Base-by-base conservation (phyloP, 371 early-diverging fungal species). In the Apophysomyces variabilis region DNA sequence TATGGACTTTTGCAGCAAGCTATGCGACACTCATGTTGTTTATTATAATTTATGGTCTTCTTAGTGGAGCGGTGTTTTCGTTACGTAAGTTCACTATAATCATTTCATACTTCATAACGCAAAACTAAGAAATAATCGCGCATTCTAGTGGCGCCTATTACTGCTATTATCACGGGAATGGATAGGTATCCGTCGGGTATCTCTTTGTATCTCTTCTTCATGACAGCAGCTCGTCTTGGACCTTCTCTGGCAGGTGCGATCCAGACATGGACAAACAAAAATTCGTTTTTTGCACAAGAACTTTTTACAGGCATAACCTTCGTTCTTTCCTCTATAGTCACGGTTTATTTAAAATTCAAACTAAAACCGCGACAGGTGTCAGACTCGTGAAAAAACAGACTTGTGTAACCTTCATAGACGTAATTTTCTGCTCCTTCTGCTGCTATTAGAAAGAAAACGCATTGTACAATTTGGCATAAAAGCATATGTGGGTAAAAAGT, bases 1-100 rank as follows among this genome's bases (percentile, higher is more conserved):
- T 90, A 13, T 92, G 92, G 92, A 71, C 87, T 37, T 68, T 90
- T 71, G 74, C 86, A 21, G 64, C 75, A 57, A 62, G 73, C 11
- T 82, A 82, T 50, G 70, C 74, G 0, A 72, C 79, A 3, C 68
- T 87, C 21, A 60, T 85, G 43, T 66, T 79, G 6, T 89, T 89
- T 64, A 77, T 85, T n/a, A 44, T 88, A 14, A 54, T 85, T 46
- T 90, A 86, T 57, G 90, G 90, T 3, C 65, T 89, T 43, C 80
- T 85, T 58, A 79, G 87, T 21, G 92, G 90, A 8, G 87, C 77
- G 7, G 74, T 77, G 5, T 71, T 69, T 38, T 67, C 77, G 14
- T 59, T 77, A 44, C 35, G 76, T 73, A 73, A 26, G 32, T 26
- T 26, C 32, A 3, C 32, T 68, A 56, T 63, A 7, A 37, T 32